Conservation (phyloP, 31 red algal species). For the Porphyra umbilicalis region DNA sequence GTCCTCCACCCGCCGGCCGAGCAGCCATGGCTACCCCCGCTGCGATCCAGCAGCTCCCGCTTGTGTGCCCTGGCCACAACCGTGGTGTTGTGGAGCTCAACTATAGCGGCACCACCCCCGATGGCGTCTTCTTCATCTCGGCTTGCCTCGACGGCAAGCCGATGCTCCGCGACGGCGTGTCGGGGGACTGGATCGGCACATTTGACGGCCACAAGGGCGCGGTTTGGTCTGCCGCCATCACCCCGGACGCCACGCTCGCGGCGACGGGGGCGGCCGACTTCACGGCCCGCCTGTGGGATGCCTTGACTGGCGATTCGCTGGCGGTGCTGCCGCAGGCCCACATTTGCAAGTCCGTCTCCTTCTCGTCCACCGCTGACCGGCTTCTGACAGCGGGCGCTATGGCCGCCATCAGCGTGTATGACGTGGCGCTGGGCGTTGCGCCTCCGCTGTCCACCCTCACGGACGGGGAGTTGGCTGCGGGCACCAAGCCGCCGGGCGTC, state of each 20-base stretch:
- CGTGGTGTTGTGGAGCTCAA: constrained; percentile 91
- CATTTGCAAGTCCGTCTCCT: constrained; percentile 81
- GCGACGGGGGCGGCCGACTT: constrained; percentile 89
- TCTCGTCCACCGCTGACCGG: constrained; percentile 46
- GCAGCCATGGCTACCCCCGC: neutral
- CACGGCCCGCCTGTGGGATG: constrained; percentile 80
- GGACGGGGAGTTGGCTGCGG: neutral
- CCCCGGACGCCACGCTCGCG: constrained; percentile 63
- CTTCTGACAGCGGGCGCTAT: constrained; percentile 71
- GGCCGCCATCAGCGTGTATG: constrained; percentile 69
- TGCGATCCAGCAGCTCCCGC: constrained; percentile 70
- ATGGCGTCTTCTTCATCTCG: constrained; percentile 85
- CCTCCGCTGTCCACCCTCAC: constrained; percentile 12
- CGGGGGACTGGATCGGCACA: constrained; percentile 92
- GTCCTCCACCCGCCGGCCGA: too few relatives aligned
- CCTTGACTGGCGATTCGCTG: constrained; percentile 56
- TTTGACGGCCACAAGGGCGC: constrained; percentile 91
- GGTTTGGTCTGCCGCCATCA: constrained; percentile 87
- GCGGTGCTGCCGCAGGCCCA: constrained; percentile 68
- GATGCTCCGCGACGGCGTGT: constrained; percentile 84
- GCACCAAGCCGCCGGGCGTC: constrained; percentile 2
- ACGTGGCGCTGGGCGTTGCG: constrained; percentile 41
- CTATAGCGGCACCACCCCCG: constrained; percentile 58
- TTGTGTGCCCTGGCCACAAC: constrained; percentile 94
- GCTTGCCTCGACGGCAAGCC: constrained; percentile 88